A percentile compares a stretch with the other conserved stretches of the same genome.
Evolutionary conservation across 2,329 filamentous ascomycete genomes (phyloP).

Genomic region (Calonectria honghensis): DNA sequence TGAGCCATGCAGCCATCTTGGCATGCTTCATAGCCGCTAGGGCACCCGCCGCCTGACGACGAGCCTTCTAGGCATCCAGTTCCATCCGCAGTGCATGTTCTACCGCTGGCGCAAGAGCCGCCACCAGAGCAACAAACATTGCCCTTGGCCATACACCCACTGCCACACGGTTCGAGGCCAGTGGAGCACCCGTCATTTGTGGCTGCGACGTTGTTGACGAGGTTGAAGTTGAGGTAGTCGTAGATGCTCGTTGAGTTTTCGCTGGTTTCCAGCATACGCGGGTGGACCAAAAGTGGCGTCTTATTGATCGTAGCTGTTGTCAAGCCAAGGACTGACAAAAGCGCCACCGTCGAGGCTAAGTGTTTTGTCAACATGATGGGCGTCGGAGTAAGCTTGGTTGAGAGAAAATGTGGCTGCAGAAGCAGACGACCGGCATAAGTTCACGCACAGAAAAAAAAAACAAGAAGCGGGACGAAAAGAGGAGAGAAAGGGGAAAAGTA

Average conservation of each 20-base stretch:
- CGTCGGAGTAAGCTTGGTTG: neutral
- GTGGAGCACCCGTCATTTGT: neutral
- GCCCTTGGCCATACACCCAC: conserved; percentile 15
- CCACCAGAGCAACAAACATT: conserved; percentile 22
- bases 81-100: conserved; percentile 18
- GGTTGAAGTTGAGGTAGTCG: neutral
- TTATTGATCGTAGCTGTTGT: neutral
- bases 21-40: neutral
- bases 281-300: conserved; percentile 14
- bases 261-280: neutral
- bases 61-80: neutral
- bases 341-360: conserved; percentile 9
- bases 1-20: conserved; percentile 12
- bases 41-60: neutral
- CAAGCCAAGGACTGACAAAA: conserved; percentile 4
- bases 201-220: conserved; percentile 5
- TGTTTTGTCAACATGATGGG: conserved; percentile 16
- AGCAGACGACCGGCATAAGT: too few species aligned
- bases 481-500: neutral
- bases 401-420: conserved; percentile 14
- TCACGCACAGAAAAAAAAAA: neutral
- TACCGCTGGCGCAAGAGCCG: conserved; percentile 13
- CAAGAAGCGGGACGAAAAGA: neutral
- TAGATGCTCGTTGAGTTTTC: conserved; percentile 8
- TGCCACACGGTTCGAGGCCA: conserved; percentile 3